Evolutionary conservation across 768 basidiomycete genomes (phyloP).

Genomic region (Lyophyllum semitale): DNA sequence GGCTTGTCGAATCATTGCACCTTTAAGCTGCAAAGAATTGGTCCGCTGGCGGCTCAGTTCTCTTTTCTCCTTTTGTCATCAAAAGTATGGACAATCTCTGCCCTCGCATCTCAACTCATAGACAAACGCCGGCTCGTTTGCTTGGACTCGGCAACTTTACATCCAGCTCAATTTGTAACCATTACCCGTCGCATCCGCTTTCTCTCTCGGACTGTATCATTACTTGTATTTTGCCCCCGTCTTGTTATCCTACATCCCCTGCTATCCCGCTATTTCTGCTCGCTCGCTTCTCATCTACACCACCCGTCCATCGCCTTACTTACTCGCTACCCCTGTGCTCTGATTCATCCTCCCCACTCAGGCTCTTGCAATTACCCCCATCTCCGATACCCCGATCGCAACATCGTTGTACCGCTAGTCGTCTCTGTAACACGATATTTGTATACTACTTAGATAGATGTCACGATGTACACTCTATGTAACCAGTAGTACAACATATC

Average conservation of each 20-base stretch:
- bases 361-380: neutral
- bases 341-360: neutral
- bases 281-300: neutral
- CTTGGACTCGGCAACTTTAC: neutral
- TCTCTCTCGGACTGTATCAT: neutral
- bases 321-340: neutral
- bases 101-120: neutral
- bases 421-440: neutral
- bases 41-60: neutral
- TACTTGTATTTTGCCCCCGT: neutral
- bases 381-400: neutral
- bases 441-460: neutral
- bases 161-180: neutral
- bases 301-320: neutral
- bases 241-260: neutral
- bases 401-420: neutral
- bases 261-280: neutral
- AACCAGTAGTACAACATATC: neutral
- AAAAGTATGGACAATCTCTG: neutral
- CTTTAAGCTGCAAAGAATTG: neutral
- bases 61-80: neutral
- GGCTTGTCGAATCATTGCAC: neutral
- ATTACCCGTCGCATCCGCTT: neutral
- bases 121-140: slow-evolving; percentile 1
- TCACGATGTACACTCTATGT: neutral